phyloP scores from a whole-genome alignment of 768 basidiomycete genomes.

The Trametes elegans region DNA sequence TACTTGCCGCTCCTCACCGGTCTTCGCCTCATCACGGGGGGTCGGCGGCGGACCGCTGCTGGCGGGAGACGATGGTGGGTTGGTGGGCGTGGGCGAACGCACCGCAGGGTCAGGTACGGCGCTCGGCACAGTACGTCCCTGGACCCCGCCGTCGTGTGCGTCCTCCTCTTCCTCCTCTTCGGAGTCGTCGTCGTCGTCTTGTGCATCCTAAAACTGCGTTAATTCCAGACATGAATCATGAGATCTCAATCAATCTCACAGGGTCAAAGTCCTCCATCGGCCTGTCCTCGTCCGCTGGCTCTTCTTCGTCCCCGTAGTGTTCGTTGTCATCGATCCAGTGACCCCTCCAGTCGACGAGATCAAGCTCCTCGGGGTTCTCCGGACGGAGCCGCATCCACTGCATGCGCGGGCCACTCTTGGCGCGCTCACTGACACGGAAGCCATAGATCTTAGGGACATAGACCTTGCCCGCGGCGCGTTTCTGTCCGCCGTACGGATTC shows the following conservation, averaged over 20 bases:
- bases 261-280: slow-evolving; percentile 88
- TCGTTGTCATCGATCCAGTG: slow-evolving; percentile 84
- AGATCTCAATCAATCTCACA: slow-evolving; percentile 39
- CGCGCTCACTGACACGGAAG: slow-evolving; percentile 94
- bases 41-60: slow-evolving; percentile 45
- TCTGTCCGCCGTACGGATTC: slow-evolving; percentile 86
- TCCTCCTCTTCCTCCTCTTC: slow-evolving; percentile 57
- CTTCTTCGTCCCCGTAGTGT: slow-evolving; percentile 54
- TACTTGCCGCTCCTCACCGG: background rate
- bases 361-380: slow-evolving; percentile 73
- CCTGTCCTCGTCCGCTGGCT: slow-evolving; percentile 50
- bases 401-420: slow-evolving; percentile 95
- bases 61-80: slow-evolving; percentile 47
- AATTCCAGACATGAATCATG: background rate
- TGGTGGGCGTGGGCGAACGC: slow-evolving; percentile 39
- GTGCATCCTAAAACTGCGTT: slow-evolving; percentile 33
- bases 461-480: slow-evolving; percentile 80
- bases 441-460: slow-evolving; percentile 95
- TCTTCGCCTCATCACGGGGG: slow-evolving; percentile 37
- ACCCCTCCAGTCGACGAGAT: slow-evolving; percentile 88
- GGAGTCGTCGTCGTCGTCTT: slow-evolving; percentile 46
- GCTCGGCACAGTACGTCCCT: slow-evolving; percentile 12
- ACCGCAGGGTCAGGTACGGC: slow-evolving; percentile 1
- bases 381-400: slow-evolving; percentile 92
- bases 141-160: slow-evolving; percentile 5